Evolutionary conservation across 306 rosid species (phyloP).

Genomic region (Fagus crenata): DNA sequence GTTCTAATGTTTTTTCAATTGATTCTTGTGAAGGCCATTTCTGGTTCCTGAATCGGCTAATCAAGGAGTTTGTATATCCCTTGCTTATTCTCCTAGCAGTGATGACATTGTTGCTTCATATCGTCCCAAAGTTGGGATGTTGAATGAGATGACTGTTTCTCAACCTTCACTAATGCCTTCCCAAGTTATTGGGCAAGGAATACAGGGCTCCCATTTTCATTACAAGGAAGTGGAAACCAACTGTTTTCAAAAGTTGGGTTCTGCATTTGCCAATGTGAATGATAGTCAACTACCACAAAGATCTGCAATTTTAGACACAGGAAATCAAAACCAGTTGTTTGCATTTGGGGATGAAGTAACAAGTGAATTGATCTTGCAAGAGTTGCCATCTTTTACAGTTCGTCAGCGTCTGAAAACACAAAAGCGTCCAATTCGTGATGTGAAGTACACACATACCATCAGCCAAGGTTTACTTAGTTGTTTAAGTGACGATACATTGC

Average conservation of each 20-base stretch:
- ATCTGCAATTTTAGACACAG: conserved; percentile 50
- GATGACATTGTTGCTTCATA: conserved; percentile 74
- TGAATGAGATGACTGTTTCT: conserved; percentile 37
- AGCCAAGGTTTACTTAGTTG: conserved; percentile 60
- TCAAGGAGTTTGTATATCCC: conserved; percentile 87
- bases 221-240: conserved; percentile 39
- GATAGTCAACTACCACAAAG: conserved; percentile 62
- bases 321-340: conserved; percentile 45
- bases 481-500: conserved; percentile 57
- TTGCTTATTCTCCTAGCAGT: conserved; percentile 67
- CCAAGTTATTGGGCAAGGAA: conserved; percentile 51
- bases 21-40: conserved; percentile 58
- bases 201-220: conserved; percentile 63
- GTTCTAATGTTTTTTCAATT: conserved; percentile 27
- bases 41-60: conserved; percentile 61
- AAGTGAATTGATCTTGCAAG: conserved; percentile 60
- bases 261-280: conserved; percentile 51
- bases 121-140: conserved; percentile 71
- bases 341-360: conserved; percentile 63
- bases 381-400: conserved; percentile 69
- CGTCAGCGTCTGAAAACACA: conserved; percentile 52
- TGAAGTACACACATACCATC: conserved; percentile 52
- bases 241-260: conserved; percentile 49
- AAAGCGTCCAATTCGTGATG: conserved; percentile 57
- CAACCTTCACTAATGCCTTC: conserved; percentile 51